Percentiles rank a stretch among this genome's conserved stretches.
These are phyloP conservation scores for Ogataea zsoltii DNA, from an alignment of 805 yeast genomes.

Conservation along the genomic window DNA sequence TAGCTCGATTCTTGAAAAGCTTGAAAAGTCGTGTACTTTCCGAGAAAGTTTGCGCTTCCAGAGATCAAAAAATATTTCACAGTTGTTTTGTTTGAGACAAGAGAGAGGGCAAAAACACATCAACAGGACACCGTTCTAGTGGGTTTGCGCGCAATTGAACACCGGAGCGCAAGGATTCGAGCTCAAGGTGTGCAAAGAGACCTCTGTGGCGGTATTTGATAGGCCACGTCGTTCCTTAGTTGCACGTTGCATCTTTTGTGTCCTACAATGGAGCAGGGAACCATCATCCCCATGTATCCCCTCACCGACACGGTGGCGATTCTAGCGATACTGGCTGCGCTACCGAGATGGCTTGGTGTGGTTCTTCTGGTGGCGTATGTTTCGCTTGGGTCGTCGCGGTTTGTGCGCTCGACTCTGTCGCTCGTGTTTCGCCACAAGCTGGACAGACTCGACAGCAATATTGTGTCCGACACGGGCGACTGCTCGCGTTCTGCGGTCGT, in stretches of 20 bases:
- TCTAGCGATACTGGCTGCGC: slow-evolving; percentile 25
- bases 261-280: slow-evolving; percentile 3
- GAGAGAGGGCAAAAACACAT: background rate
- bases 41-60: slow-evolving; percentile 1
- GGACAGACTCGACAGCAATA: slow-evolving; percentile 18
- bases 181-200: background rate
- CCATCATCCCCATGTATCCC: slow-evolving; percentile 26
- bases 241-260: slow-evolving; percentile 26
- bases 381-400: slow-evolving; percentile 28
- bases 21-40: background rate
- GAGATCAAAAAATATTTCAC: slow-evolving; percentile 1
- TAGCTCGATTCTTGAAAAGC: too few species aligned
- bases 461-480: background rate
- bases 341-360: slow-evolving; percentile 32
- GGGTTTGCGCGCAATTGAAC: background rate
- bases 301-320: slow-evolving; percentile 31
- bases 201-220: background rate
- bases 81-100: background rate
- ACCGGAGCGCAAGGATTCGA: background rate
- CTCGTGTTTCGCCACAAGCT: slow-evolving; percentile 28
- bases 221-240: background rate
- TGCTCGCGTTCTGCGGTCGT: slow-evolving; percentile 3
- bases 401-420: slow-evolving; percentile 30
- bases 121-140: background rate
- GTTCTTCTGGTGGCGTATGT: slow-evolving; percentile 22